Evolutionary conservation across 192 early-diverging fungal genomes (phyloP).

Genomic region (Diversispora eburnea): DNA sequence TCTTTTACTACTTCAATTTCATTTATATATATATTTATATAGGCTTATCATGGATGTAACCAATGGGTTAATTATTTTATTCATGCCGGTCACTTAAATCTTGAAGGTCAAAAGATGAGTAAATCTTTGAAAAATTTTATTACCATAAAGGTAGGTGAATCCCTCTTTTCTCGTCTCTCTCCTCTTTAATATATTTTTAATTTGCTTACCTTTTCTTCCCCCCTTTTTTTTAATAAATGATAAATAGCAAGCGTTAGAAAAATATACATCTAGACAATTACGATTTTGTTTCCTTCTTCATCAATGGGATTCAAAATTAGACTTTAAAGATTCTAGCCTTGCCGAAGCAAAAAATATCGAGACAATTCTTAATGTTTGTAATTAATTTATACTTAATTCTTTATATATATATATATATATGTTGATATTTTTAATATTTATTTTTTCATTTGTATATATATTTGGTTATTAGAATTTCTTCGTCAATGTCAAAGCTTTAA

Average conservation of each 20-base stretch:
- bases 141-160: constrained; percentile 62
- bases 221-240: neutral
- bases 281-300: constrained; percentile 86
- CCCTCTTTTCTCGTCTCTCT: no score
- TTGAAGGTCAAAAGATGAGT: constrained; percentile 97
- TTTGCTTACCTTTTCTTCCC: constrained; percentile 15
- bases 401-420: neutral
- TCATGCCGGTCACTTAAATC: constrained; percentile 92
- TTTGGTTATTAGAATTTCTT: constrained; percentile 75
- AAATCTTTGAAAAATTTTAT: constrained; percentile 98
- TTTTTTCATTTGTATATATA: neutral
- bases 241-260: constrained; percentile 66
- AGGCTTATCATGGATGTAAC: constrained; percentile 75
- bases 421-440: neutral
- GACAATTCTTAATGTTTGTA: constrained; percentile 63
- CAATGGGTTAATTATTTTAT: constrained; percentile 99
- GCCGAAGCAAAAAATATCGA: constrained; percentile 76
- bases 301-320: constrained; percentile 82
- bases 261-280: constrained; percentile 78
- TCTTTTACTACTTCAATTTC: neutral
- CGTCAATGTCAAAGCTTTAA: constrained; percentile 70
- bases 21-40: neutral
- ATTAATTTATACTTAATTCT: neutral
- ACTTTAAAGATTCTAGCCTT: constrained; percentile 77
- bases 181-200: no score